Evolutionary conservation across 2,329 filamentous ascomycete species (phyloP).

Genomic region (Coleophoma cylindrospora): DNA sequence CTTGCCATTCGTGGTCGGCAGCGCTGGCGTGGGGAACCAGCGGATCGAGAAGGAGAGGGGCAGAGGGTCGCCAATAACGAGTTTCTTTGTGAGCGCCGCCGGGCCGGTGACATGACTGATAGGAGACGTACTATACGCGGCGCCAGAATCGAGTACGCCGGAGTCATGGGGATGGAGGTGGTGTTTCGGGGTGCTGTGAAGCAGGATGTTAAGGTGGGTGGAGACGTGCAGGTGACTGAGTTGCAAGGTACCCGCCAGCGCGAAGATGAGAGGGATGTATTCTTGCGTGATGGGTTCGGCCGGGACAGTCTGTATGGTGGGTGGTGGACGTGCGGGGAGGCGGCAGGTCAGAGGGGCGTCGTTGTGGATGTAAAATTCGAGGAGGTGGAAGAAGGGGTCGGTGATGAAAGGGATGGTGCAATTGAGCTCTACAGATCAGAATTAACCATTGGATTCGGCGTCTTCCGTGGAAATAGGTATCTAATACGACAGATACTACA

Average conservation of each 20-base stretch:
- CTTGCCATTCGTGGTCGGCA: conserved; percentile 62
- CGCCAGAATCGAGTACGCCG: conserved; percentile 80
- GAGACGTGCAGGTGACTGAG: conserved; percentile 85
- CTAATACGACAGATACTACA: conserved; percentile 13
- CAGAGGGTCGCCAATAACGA: conserved; percentile 84
- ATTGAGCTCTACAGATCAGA: conserved; percentile 58
- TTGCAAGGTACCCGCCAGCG: conserved; percentile 84
- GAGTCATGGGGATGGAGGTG: conserved; percentile 59
- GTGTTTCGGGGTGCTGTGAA: conserved; percentile 62
- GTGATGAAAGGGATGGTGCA: conserved; percentile 75
- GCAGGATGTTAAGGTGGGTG: conserved; percentile 82
- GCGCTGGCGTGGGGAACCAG: conserved; percentile 75
- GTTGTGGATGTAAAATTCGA: conserved; percentile 97
- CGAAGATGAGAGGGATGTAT: conserved; percentile 83
- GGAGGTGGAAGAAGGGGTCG: conserved; percentile 80
- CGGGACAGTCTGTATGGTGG: conserved; percentile 33
- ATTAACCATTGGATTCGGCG: too few species aligned
- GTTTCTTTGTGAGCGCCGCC: conserved; percentile 47
- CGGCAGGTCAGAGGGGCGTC: conserved; percentile 92
- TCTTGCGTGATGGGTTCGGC: conserved; percentile 45
- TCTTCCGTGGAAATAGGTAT: too few species aligned
- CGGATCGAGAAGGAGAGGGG: conserved; percentile 74
- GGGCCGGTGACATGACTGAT: conserved; percentile 49
- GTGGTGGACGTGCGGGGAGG: conserved; percentile 69
- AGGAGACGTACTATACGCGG: conserved; percentile 79